Percentiles rank a stretch among this genome's conserved stretches.
phyloP scores from a whole-genome alignment of 768 basidiomycete genomes.

The Amanita inopinata region DNA sequence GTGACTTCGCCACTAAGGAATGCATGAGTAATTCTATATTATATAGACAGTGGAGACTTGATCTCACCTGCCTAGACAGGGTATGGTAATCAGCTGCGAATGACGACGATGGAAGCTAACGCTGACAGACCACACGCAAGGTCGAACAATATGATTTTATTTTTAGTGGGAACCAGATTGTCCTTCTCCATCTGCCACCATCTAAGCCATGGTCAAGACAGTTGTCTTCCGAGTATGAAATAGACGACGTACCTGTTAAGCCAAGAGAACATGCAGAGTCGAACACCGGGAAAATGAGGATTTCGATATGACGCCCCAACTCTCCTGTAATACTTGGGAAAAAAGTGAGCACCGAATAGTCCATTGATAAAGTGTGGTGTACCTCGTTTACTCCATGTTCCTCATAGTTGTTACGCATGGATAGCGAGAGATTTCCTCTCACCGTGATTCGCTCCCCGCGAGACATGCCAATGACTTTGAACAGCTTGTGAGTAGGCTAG shows the following conservation, averaged over 20 bases:
- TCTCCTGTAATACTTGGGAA: constrained; percentile 48
- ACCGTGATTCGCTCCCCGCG: constrained; percentile 24
- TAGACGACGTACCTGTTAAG: constrained; percentile 31
- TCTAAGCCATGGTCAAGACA: constrained; percentile 15
- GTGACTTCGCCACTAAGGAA: constrained; percentile 53
- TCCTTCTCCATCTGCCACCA: constrained; percentile 28
- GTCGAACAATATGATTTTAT: constrained; percentile 38
- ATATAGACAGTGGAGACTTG: neutral
- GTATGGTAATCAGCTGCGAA: neutral
- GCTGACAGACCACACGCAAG: constrained; percentile 41
- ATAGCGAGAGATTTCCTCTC: constrained; percentile 24
- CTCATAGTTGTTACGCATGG: constrained; percentile 31
- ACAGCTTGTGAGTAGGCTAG: too few species aligned
- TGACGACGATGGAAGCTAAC: constrained; percentile 14
- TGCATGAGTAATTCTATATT: constrained; percentile 8
- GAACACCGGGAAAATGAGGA: constrained; percentile 61
- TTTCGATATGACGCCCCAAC: constrained; percentile 65
- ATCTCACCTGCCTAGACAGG: constrained; percentile 21
- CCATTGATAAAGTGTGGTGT: constrained; percentile 10
- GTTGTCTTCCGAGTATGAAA: neutral
- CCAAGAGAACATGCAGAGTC: constrained; percentile 43
- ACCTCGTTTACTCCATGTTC: constrained; percentile 51
- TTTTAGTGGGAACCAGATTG: constrained; percentile 11
- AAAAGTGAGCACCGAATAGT: neutral
- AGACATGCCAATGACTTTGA: constrained; percentile 29